Evolutionary conservation across 805 yeast species (phyloP).

Genomic region (Lipomyces chichibuensis): DNA sequence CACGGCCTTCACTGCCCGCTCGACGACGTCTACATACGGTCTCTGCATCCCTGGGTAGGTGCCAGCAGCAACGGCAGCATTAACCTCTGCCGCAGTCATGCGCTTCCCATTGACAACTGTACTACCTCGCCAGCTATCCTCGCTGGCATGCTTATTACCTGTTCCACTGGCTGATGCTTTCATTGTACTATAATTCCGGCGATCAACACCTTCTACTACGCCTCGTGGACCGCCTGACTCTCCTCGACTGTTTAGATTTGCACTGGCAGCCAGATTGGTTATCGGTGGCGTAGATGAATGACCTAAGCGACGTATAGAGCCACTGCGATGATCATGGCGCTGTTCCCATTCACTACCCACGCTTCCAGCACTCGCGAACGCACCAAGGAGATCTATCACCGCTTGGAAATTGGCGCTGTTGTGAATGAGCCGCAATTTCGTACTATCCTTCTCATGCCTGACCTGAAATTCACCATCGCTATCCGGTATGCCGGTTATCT

Average conservation of each 20-base stretch:
- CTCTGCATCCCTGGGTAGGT: constrained; percentile 30
- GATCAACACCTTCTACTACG: constrained; percentile 9
- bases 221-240: neutral
- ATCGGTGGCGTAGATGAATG: constrained; percentile 26
- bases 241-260: neutral
- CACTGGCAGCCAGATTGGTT: neutral
- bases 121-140: constrained; percentile 16
- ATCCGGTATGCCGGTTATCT: constrained; percentile 22
- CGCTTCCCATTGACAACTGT: constrained; percentile 22
- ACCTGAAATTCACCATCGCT: constrained; percentile 7
- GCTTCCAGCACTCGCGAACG: constrained; percentile 38
- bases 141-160: constrained; percentile 3
- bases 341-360: constrained; percentile 35
- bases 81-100: constrained; percentile 35
- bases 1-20: constrained; percentile 50
- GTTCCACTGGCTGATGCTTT: neutral
- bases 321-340: constrained; percentile 20
- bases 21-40: constrained; percentile 56
- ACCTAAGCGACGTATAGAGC: constrained; percentile 11
- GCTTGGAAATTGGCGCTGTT: constrained; percentile 35
- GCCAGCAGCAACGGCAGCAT: constrained; percentile 36
- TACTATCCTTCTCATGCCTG: constrained; percentile 10
- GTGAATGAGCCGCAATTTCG: constrained; percentile 12
- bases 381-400: constrained; percentile 37
- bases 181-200: constrained; percentile 33